phyloP scores from a whole-genome alignment of 768 basidiomycete species.

The Trametopsis cervina region DNA sequence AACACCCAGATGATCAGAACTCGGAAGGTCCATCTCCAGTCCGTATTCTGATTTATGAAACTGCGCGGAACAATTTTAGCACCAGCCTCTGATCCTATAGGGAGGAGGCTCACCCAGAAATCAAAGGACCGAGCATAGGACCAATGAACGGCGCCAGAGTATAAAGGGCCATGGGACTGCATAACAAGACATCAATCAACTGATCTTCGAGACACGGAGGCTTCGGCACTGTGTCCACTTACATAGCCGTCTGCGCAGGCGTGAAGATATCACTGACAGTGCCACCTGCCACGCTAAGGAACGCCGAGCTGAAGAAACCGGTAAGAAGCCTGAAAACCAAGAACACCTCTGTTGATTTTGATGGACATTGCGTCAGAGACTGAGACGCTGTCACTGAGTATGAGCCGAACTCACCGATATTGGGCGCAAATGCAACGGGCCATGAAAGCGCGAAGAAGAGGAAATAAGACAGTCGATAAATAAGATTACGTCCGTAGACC shows the following conservation, averaged over 20 bases:
- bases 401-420: conserved; percentile 41
- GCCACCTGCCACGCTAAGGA: conserved; percentile 57
- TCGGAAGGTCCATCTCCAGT: conserved; percentile 79
- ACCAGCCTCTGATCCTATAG: background rate
- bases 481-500: conserved; percentile 51
- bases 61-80: background rate
- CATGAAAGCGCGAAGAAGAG: conserved; percentile 58
- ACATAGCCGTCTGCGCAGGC: conserved; percentile 54
- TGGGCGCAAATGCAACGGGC: conserved; percentile 68
- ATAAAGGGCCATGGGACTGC: conserved; percentile 51
- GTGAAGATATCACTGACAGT: conserved; percentile 51
- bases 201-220: background rate
- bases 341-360: conserved; percentile 38
- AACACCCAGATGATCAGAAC: conserved; percentile 65
- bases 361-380: background rate
- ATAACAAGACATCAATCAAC: conserved; percentile 1
- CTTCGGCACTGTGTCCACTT: conserved; percentile 17
- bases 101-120: conserved; percentile 43
- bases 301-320: conserved; percentile 49
- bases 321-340: conserved; percentile 55
- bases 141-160: conserved; percentile 50
- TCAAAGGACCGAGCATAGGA: conserved; percentile 48
- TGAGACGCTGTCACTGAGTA: conserved; percentile 1
- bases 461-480: conserved; percentile 57
- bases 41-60: conserved; percentile 33